phyloP scores from a whole-genome alignment of 2,329 filamentous ascomycete species.

The Fusarium irregulare region DNA sequence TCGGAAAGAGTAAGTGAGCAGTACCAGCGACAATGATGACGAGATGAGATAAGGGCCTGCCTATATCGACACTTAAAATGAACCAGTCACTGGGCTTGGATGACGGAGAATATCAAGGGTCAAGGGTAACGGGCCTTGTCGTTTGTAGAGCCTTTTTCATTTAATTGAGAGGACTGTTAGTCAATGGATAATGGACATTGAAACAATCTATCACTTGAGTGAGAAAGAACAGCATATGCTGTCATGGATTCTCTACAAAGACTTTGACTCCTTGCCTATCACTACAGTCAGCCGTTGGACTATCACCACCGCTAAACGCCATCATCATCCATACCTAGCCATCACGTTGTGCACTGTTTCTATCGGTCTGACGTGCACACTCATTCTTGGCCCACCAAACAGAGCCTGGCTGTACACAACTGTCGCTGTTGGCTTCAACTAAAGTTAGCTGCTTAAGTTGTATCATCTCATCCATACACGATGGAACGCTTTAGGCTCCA shows the following conservation, averaged over 20 bases:
- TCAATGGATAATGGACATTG: conserved; percentile 7
- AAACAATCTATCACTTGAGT: not conserved
- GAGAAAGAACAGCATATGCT: conserved; percentile 8
- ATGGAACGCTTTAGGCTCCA: conserved; percentile 33
- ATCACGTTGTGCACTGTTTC: conserved; percentile 9
- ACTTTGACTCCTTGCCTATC: conserved; percentile 15
- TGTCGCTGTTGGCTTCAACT: conserved; percentile 9
- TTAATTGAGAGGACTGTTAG: conserved; percentile 35
- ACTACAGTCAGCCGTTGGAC: not conserved
- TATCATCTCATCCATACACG: conserved; percentile 17
- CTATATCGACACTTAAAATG: conserved; percentile 11
- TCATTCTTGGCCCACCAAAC: conserved; percentile 34
- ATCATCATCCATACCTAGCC: conserved; percentile 6
- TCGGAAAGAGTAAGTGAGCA: conserved; percentile 10
- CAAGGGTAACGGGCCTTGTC: conserved; percentile 33
- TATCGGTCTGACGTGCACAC: conserved; percentile 40
- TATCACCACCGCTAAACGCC: conserved; percentile 15
- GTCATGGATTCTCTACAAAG: conserved; percentile 17
- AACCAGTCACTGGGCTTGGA: conserved; percentile 16
- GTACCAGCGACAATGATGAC: conserved; percentile 38
- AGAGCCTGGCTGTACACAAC: conserved; percentile 26
- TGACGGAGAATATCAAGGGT: conserved; percentile 28
- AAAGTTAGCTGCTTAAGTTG: conserved; percentile 11
- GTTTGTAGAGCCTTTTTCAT: conserved; percentile 31
- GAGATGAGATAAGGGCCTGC: conserved; percentile 38